These are phyloP conservation scores for Hordeum pubiflorum DNA, from an alignment of 202 grass and related monocot genomes.

Conservation along the genomic window DNA sequence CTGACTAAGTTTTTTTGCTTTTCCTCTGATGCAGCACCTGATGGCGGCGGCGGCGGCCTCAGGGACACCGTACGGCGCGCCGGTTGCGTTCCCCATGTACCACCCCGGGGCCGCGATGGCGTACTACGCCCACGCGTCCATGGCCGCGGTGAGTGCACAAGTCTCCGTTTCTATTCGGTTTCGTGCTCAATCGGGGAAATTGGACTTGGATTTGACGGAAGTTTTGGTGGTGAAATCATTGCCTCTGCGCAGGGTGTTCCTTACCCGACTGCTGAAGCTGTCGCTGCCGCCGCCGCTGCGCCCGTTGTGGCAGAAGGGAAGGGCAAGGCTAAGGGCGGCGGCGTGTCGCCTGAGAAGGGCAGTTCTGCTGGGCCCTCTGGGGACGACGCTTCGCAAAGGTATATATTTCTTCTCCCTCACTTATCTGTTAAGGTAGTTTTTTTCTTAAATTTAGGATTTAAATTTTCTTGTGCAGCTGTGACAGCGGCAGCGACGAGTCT, in stretches of 20 bases:
- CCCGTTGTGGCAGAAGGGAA: slow-evolving; percentile 34
- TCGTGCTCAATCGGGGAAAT: not conserved
- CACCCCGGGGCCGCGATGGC: slow-evolving; percentile 54
- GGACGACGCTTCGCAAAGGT: slow-evolving; percentile 68
- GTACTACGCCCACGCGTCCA: slow-evolving; percentile 80
- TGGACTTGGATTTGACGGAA: slow-evolving; percentile 3
- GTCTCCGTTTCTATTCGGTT: not conserved
- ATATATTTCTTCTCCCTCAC: not conserved
- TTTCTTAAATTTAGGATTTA: not conserved
- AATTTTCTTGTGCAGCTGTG: slow-evolving; percentile 37
- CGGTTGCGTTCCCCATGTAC: slow-evolving; percentile 67
- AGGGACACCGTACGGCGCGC: slow-evolving; percentile 54
- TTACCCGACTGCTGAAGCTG: slow-evolving; percentile 54
- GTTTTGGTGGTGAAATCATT: slow-evolving; percentile 14
- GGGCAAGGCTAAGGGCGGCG: slow-evolving; percentile 51
- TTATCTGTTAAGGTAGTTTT: not conserved
- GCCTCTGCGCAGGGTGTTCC: slow-evolving; percentile 45
- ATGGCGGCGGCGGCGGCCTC: slow-evolving; percentile 60
- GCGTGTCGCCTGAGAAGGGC: slow-evolving; percentile 46
- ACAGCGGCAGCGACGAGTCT: slow-evolving; percentile 64
- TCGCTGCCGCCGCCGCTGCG: slow-evolving; percentile 15
- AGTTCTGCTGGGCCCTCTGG: slow-evolving; percentile 49
- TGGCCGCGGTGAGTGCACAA: slow-evolving; percentile 48
- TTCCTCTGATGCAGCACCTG: slow-evolving; percentile 46
- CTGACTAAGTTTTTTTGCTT: slow-evolving; percentile 29